phyloP scores from a whole-genome alignment of 768 basidiomycete genomes.

The Lanmaoa rubissima region DNA sequence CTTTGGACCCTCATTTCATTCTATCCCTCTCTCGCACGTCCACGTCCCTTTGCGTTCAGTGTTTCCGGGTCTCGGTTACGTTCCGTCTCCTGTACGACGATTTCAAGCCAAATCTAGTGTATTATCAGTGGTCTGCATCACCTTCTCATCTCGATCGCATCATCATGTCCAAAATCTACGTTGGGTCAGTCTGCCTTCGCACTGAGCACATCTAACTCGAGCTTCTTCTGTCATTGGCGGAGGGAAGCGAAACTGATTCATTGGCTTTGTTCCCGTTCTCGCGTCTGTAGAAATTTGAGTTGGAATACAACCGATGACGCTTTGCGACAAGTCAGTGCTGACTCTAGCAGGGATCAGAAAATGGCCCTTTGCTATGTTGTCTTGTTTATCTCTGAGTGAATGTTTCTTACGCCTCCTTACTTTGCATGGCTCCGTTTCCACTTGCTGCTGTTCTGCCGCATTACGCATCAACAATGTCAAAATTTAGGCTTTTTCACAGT shows the following conservation, averaged over 20 bases:
- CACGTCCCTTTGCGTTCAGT: constrained; percentile 44
- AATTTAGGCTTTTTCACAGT: constrained; percentile 76
- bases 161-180: constrained; percentile 81
- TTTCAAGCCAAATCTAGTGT: constrained; percentile 50
- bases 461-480: constrained; percentile 18
- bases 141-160: constrained; percentile 20
- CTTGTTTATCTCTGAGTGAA: constrained; percentile 33
- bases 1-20: constrained; percentile 28
- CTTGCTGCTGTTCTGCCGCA: constrained; percentile 18
- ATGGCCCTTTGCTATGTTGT: constrained; percentile 45
- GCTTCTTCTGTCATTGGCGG: constrained; percentile 41
- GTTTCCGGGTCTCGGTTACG: constrained; percentile 56
- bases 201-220: constrained; percentile 42
- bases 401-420: constrained; percentile 31
- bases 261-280: constrained; percentile 39
- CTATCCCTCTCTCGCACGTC: constrained; percentile 47
- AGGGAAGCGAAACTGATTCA: constrained; percentile 56
- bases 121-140: constrained; percentile 37
- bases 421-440: constrained; percentile 26
- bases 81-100: constrained; percentile 51
- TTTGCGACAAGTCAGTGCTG: constrained; percentile 80
- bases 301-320: constrained; percentile 96
- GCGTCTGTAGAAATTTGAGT: constrained; percentile 82
- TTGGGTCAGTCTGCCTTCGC: constrained; percentile 84
- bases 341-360: constrained; percentile 34